A percentile compares a stretch with the other conserved stretches of the same genome.
Evolutionary conservation across 2,329 filamentous ascomycete genomes (phyloP).

Genomic region (Venturia pyrina): DNA sequence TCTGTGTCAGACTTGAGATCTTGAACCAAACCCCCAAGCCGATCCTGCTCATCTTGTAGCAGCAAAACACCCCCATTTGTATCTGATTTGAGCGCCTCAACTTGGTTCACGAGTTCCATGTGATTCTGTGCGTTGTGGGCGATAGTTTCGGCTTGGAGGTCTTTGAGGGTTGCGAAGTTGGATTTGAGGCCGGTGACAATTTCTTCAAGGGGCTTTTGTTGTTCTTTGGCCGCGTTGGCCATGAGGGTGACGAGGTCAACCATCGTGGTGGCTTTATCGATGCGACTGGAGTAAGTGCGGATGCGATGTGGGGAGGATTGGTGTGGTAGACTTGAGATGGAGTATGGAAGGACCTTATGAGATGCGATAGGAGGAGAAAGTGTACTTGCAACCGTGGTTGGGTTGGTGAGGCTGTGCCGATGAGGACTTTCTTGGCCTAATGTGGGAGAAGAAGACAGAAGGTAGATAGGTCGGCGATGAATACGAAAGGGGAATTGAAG

Average conservation of each 20-base stretch:
- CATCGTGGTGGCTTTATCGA: background rate
- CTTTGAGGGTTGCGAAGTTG: background rate
- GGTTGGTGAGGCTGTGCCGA: background rate
- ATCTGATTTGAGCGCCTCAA: background rate
- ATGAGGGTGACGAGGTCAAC: background rate
- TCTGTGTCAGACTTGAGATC: background rate
- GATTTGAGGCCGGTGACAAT: background rate
- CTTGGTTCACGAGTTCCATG: background rate
- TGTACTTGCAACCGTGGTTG: background rate
- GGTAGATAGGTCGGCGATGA: too few relatives aligned
- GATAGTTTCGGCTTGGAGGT: background rate
- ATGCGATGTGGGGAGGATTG: background rate
- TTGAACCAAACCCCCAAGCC: background rate
- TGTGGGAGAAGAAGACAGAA: too few relatives aligned
- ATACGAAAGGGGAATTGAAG: too few relatives aligned
- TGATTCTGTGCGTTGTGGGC: background rate
- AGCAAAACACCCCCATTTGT: background rate
- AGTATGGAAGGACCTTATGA: background rate
- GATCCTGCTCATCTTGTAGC: background rate
- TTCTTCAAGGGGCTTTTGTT: background rate
- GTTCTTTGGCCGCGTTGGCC: background rate
- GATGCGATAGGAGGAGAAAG: background rate
- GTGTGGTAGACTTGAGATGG: background rate
- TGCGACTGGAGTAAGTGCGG: background rate
- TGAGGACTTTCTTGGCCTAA: background rate